Conservation (phyloP, 2,329 filamentous ascomycete species). For the Venturia pyrina region DNA sequence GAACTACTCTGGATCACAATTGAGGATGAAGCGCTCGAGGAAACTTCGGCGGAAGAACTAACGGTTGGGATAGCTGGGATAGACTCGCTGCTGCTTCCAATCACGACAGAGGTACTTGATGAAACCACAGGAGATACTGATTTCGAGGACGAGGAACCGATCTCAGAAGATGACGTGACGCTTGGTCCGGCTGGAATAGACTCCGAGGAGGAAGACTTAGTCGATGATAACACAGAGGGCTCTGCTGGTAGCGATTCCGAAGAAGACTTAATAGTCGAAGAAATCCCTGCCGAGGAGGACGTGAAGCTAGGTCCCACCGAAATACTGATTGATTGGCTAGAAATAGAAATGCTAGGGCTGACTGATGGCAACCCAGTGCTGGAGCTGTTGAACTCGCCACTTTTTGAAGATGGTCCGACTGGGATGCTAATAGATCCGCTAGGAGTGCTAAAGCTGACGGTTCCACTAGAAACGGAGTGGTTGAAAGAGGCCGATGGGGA, state of each 20-base stretch:
- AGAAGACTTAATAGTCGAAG: not conserved
- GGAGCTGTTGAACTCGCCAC: not conserved
- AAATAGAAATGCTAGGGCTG: not conserved
- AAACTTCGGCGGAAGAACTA: not conserved
- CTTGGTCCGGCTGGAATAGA: not conserved
- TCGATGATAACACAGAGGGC: not conserved
- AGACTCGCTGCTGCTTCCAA: not conserved
- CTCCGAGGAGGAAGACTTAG: not conserved
- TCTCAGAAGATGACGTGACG: not conserved
- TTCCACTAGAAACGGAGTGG: not conserved
- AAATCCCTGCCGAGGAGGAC: not conserved
- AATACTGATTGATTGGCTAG: not conserved
- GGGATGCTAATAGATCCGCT: not conserved
- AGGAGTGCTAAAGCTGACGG: not conserved
- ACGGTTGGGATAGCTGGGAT: not conserved
- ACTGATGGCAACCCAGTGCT: not conserved
- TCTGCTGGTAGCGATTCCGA: not conserved
- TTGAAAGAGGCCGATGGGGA: not conserved
- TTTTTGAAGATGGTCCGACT: not conserved
- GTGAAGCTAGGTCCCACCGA: not conserved
- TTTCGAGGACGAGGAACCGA: not conserved
- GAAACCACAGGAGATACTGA: not conserved
- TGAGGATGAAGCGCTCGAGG: not conserved
- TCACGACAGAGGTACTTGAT: not conserved
- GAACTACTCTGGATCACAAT: not conserved